phyloP scores from a whole-genome alignment of 2,329 filamentous ascomycete species.

The Hymenotorrendiella dingleyae region DNA sequence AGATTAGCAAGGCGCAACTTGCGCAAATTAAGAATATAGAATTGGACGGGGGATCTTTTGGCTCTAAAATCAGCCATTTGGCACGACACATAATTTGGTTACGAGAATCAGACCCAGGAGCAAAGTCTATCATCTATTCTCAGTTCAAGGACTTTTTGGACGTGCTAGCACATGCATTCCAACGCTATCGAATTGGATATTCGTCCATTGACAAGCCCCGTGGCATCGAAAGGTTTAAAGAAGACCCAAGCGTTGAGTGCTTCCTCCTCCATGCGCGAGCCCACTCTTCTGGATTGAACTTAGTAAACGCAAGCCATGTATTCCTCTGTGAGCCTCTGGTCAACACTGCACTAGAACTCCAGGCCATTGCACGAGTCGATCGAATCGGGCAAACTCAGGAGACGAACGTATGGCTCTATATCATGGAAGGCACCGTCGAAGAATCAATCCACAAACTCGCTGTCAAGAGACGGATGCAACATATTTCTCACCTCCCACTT shows the following conservation, averaged over 20 bases:
- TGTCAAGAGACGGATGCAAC: conserved; percentile 69
- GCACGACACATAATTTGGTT: conserved; percentile 81
- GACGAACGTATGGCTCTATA: conserved; percentile 93
- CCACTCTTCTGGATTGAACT: conserved; percentile 81
- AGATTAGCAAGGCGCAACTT: conserved; percentile 65
- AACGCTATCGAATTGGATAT: conserved; percentile 65
- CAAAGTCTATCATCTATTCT: conserved; percentile 91
- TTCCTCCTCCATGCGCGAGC: conserved; percentile 87
- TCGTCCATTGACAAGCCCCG: conserved; percentile 61
- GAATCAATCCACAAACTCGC: conserved; percentile 87
- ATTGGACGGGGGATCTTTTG: conserved; percentile 66
- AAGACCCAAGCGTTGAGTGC: conserved; percentile 67
- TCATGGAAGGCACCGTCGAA: conserved; percentile 86
- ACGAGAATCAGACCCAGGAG: conserved; percentile 73
- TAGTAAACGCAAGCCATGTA: conserved; percentile 89
- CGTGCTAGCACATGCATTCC: conserved; percentile 66
- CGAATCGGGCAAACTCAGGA: conserved; percentile 83
- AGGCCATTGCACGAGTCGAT: conserved; percentile 91
- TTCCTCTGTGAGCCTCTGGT: conserved; percentile 92
- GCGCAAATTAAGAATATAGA: conserved; percentile 78
- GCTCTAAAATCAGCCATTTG: conserved; percentile 84
- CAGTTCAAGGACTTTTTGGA: conserved; percentile 79
- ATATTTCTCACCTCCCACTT: conserved; percentile 44
- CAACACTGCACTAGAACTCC: conserved; percentile 88
- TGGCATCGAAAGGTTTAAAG: conserved; percentile 71